These are phyloP conservation scores for Fusarium domesticum DNA, from an alignment of 2,329 filamentous ascomycete genomes.

Conservation along the genomic window DNA sequence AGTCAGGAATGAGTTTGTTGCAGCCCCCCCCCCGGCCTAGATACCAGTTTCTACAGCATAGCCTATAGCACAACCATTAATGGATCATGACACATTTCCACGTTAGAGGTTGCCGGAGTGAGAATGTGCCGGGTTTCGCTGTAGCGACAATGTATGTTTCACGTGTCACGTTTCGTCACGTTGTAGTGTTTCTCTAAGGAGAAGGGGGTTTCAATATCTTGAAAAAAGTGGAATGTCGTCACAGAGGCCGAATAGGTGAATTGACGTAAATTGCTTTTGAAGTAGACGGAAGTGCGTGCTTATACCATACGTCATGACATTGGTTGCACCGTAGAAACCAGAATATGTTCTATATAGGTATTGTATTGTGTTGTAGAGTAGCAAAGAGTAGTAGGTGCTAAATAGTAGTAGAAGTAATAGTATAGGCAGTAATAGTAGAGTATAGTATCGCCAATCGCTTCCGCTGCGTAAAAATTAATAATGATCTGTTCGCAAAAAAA, in stretches of 20 bases:
- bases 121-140: neutral
- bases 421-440: neutral
- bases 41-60: neutral
- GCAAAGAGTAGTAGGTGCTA: conserved; percentile 18
- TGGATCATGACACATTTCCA: neutral
- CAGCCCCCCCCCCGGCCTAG: too few species aligned
- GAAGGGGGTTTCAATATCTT: conserved; percentile 2
- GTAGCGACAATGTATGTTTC: neutral
- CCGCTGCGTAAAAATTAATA: conserved; percentile 2
- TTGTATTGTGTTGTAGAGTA: conserved; percentile 22
- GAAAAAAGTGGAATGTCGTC: conserved; percentile 12
- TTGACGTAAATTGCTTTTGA: too few species aligned
- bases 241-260: too few species aligned
- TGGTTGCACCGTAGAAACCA: too few species aligned
- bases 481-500: conserved; percentile 10
- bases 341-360: too few species aligned
- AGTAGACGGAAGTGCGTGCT: too few species aligned
- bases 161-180: neutral
- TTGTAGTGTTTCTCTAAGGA: neutral
- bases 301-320: too few species aligned
- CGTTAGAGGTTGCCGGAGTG: neutral
- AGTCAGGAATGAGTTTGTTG: too few species aligned
- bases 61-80: neutral
- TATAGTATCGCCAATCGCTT: neutral
- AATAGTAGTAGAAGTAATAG: conserved; percentile 14